Conservation (phyloP, 306 rosid species). For the Trifolium subterraneum region DNA sequence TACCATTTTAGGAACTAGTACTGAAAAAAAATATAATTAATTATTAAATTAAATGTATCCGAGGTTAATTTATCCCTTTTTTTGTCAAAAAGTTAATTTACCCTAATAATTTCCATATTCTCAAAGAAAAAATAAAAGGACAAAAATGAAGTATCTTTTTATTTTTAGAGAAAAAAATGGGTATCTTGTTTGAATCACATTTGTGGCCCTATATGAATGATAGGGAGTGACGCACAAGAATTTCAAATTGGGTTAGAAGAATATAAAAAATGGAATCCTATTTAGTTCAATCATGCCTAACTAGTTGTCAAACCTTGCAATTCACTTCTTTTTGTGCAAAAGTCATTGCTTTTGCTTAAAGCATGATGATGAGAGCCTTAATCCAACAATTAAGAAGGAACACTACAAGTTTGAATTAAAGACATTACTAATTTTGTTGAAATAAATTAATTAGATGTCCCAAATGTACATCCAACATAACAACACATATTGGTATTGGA, state of each 20-base stretch:
- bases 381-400: slow-evolving; percentile 35
- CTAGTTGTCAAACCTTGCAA: slow-evolving; percentile 45
- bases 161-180: no score
- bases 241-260: neutral
- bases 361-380: slow-evolving; percentile 47
- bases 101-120: no score
- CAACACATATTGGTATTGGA: slow-evolving; percentile 27
- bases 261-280: neutral
- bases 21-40: no score
- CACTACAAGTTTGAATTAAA: slow-evolving; percentile 57
- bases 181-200: neutral
- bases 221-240: slow-evolving; percentile 42
- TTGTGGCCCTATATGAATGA: neutral
- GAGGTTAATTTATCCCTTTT: no score
- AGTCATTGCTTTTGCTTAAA: slow-evolving; percentile 70
- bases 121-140: no score
- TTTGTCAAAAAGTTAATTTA: no score
- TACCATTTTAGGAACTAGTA: no score
- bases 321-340: slow-evolving; percentile 56
- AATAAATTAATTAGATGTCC: slow-evolving; percentile 38
- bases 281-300: slow-evolving; percentile 38
- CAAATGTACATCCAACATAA: slow-evolving; percentile 29
- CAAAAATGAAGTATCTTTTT: no score
- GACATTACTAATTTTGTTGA: slow-evolving; percentile 39
- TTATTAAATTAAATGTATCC: no score